A percentile compares a stretch with the other conserved stretches of the same genome.
Evolutionary conservation across 495 filamentous ascomycete genomes (phyloP).

Genomic region (Penicillium pancosmium): DNA sequence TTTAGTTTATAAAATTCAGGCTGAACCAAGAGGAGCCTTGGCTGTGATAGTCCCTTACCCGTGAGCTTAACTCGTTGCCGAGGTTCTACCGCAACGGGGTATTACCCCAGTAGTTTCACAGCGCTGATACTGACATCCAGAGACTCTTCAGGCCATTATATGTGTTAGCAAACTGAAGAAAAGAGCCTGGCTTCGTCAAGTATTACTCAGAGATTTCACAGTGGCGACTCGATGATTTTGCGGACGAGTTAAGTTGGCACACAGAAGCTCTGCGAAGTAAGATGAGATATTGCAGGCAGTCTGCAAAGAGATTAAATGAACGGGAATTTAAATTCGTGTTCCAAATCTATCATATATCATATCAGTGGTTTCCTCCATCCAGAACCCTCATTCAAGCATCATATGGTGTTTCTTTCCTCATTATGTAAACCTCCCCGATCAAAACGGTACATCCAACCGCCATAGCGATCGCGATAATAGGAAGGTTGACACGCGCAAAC

Average conservation of each 20-base stretch:
- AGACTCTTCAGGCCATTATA: too few relatives aligned
- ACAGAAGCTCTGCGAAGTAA: too few relatives aligned
- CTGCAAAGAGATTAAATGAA: too few relatives aligned
- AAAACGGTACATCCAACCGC: constrained; percentile 60
- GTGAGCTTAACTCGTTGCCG: background rate
- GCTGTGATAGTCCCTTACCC: background rate
- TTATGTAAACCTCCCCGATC: constrained; percentile 61
- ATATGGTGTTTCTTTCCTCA: constrained; percentile 33
- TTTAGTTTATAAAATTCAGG: background rate
- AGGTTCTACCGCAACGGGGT: background rate
- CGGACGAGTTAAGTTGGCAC: too few relatives aligned
- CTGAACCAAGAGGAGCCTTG: background rate
- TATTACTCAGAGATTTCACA: too few relatives aligned
- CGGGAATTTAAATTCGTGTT: background rate
- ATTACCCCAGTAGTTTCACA: too few relatives aligned
- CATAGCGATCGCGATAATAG: constrained; percentile 69
- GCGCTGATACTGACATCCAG: too few relatives aligned
- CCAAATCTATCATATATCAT: background rate
- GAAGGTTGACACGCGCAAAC: constrained; percentile 65
- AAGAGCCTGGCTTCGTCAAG: too few relatives aligned
- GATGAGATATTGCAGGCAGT: too few relatives aligned
- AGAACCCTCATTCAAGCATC: constrained; percentile 6
- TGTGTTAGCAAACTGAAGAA: too few relatives aligned
- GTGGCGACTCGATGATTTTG: too few relatives aligned
- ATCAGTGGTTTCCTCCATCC: background rate